Evolutionary conservation across 768 basidiomycete genomes (phyloP).

Genomic region (Goffeauzyma gilvescens): DNA sequence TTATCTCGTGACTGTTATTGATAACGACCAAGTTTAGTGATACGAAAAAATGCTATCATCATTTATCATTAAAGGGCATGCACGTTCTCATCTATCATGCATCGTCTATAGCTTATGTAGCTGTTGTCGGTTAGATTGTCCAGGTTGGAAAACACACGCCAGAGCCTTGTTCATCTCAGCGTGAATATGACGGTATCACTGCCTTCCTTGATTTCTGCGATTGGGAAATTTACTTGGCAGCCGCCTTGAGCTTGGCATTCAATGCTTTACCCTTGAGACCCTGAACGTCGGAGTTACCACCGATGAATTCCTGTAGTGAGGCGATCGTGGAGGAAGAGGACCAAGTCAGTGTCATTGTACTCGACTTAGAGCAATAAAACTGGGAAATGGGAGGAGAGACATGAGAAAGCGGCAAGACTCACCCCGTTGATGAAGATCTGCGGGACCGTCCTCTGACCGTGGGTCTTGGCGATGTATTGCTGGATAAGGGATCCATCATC

Average conservation of each 20-base stretch:
- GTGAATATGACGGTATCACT: too few relatives aligned
- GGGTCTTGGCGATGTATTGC: slow-evolving; percentile 22
- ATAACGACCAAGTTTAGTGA: too few relatives aligned
- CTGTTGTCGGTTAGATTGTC: too few relatives aligned
- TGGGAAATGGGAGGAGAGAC: background rate
- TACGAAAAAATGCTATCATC: too few relatives aligned
- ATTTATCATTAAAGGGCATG: too few relatives aligned
- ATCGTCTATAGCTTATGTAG: too few relatives aligned
- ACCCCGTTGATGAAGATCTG: slow-evolving; percentile 25
- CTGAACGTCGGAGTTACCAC: slow-evolving; percentile 28
- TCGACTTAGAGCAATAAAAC: background rate
- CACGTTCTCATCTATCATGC: too few relatives aligned
- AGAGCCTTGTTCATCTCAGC: too few relatives aligned
- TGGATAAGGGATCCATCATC: slow-evolving; percentile 29
- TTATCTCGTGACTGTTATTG: too few relatives aligned
- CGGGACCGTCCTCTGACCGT: slow-evolving; percentile 30
- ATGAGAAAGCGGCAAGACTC: background rate
- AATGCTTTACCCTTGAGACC: slow-evolving; percentile 6
- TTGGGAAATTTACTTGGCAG: too few relatives aligned
- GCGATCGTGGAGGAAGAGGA: background rate
- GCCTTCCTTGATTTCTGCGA: too few relatives aligned
- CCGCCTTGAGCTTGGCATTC: slow-evolving; percentile 3
- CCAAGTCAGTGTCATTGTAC: background rate
- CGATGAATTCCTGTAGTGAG: slow-evolving; percentile 25
- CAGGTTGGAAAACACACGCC: too few relatives aligned